These are phyloP conservation scores for Crithidia mellificae DNA, from an alignment of 208 protist species.

Conservation along the genomic window DNA sequence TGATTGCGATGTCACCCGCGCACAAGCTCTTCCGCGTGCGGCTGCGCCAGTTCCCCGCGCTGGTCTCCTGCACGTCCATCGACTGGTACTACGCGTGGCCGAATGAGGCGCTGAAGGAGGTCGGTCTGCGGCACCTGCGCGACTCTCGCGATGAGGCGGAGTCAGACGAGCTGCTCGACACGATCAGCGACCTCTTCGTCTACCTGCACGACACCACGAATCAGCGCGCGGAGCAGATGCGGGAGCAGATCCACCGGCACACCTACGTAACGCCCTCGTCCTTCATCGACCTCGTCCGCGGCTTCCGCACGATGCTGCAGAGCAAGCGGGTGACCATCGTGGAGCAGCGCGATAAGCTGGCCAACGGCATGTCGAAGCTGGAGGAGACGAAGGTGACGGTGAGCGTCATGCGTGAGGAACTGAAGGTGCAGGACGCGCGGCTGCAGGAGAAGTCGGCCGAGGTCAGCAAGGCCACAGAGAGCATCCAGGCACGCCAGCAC, in stretches of 20 bases:
- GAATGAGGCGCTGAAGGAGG: slow-evolving; percentile 95
- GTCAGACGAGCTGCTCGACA: slow-evolving; percentile 74
- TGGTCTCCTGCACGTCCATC: slow-evolving; percentile 98
- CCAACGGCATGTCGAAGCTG: slow-evolving; percentile 93
- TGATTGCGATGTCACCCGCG: slow-evolving; percentile 97
- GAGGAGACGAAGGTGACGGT: slow-evolving; percentile 93
- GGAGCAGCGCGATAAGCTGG: slow-evolving; percentile 97
- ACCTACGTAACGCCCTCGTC: slow-evolving; percentile 99
- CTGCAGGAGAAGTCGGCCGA: slow-evolving; percentile 89
- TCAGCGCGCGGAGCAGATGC: slow-evolving; percentile 88
- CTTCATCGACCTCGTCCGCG: slow-evolving; percentile 96
- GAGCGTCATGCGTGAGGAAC: slow-evolving; percentile 88
- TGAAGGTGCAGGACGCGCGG: slow-evolving; percentile 87
- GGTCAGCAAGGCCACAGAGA: slow-evolving; percentile 86
- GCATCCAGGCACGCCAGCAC: slow-evolving; percentile 95
- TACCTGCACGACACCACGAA: slow-evolving; percentile 93
- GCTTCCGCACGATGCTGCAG: slow-evolving; percentile 93
- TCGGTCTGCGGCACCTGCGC: slow-evolving; percentile 83
- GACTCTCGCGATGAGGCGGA: slow-evolving; percentile 88
- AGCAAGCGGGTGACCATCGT: slow-evolving; percentile 94
- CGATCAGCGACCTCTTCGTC: slow-evolving; percentile 93
- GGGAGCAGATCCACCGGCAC: slow-evolving; percentile 90
- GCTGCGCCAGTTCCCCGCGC: slow-evolving; percentile 97
- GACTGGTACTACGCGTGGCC: slow-evolving; percentile 99
- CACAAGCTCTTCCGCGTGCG: slow-evolving; percentile 95